Base-by-base conservation (phyloP, 2,329 filamentous ascomycete species). In the Periconia digitata region DNA sequence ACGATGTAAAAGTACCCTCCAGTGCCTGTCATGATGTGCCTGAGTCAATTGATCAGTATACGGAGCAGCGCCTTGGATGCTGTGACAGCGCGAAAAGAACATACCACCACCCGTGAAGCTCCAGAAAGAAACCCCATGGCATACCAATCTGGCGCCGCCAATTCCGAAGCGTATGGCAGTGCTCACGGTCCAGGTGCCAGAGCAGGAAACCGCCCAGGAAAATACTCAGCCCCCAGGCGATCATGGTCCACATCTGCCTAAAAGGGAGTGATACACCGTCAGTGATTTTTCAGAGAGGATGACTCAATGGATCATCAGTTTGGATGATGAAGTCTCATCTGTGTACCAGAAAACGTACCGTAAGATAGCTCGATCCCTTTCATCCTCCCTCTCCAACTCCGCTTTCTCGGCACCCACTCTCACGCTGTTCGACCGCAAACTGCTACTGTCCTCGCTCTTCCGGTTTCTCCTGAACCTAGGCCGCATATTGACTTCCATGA, bases 1-100 rank as follows among this genome's bases (percentile, higher is more conserved):
- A 84, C 76, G 58, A 95, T 90, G 66, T 92, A 90, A 64, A 86
- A 87, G 70, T 95, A 95, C 15, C 89, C 89, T 67, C 90, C 90
- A 29, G 86, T 76, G 12, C 89, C 89, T 0, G 90, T 94, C 79
- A 92, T 85, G 32, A 92, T 64, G 72, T 92, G 89, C 87, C 86
- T 44, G 10, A 18, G 8, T 29, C 38, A 34, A 6, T 20, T 16
- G 12, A 20, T 43, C 23, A 43, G 40, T 32, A 22, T n/a, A 10
- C 13, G 12, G n/a, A 40, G 16, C 38, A 23, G 15, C 22, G 18
- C 8, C 15, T 5, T 21, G 16, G 38, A n/a, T 21, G 43, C 18
- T 27, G 27, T 18, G 29, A 6, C 16, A 66, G 27, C 22, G 10
- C 8, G 17, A 18, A 16, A 23, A 18, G 15, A 36, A 70, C 79